phyloP scores from a whole-genome alignment of 148 eudicot species.

The Heliamphora exappendiculata region DNA sequence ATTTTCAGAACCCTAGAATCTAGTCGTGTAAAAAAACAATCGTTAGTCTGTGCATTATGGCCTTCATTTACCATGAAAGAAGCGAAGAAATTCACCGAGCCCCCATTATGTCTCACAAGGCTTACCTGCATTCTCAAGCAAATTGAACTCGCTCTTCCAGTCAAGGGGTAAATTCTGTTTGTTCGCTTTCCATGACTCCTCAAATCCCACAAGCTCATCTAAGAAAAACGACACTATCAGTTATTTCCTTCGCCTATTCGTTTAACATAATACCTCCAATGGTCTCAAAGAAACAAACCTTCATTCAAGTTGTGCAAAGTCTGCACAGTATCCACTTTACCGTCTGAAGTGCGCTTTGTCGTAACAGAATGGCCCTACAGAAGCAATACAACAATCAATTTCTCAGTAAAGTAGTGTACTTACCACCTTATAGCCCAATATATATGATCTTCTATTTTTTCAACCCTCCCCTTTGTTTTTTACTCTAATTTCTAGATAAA shows the following conservation, averaged over 20 bases:
- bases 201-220: constrained; percentile 43
- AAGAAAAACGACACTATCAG: background rate
- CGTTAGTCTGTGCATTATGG: background rate
- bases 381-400: background rate
- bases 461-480: background rate
- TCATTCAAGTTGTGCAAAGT: constrained; percentile 48
- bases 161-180: constrained; percentile 29
- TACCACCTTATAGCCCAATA: background rate
- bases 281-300: constrained; percentile 22
- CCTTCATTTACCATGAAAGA: background rate
- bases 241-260: background rate
- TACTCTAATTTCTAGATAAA: background rate
- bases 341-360: constrained; percentile 28
- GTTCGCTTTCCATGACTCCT: constrained; percentile 36
- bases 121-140: constrained; percentile 33
- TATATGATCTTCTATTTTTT: background rate
- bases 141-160: constrained; percentile 32
- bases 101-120: background rate
- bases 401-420: background rate
- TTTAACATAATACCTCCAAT: constrained; percentile 4
- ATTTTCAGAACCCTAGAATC: background rate
- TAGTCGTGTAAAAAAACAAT: background rate
- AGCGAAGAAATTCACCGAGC: background rate
- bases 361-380: constrained; percentile 45
- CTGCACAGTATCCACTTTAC: constrained; percentile 39